A percentile compares a stretch with the other conserved stretches of the same genome.
Conservation (phyloP, 305 asterid genomes). For the Plantago coronopus region DNA sequence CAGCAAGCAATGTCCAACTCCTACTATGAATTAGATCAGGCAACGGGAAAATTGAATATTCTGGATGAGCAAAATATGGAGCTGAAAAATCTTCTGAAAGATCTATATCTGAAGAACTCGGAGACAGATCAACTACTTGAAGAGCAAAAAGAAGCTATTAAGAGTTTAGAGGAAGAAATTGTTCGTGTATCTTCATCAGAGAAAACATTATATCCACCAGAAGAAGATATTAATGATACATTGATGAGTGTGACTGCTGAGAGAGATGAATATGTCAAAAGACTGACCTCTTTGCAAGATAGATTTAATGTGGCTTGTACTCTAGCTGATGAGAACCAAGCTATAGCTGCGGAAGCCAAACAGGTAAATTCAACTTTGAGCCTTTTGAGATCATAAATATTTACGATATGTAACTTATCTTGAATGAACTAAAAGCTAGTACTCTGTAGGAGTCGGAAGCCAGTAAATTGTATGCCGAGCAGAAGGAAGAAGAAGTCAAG, state of each 20-base stretch:
- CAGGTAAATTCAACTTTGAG: slow-evolving; percentile 45
- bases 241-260: slow-evolving; percentile 43
- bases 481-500: slow-evolving; percentile 90
- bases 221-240: slow-evolving; percentile 44
- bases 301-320: slow-evolving; percentile 64
- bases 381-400: slow-evolving; percentile 22
- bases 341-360: slow-evolving; percentile 66
- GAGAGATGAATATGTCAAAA: slow-evolving; percentile 61
- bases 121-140: slow-evolving; percentile 58
- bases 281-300: slow-evolving; percentile 54
- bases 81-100: slow-evolving; percentile 54
- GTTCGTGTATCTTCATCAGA: slow-evolving; percentile 51
- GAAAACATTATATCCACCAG: slow-evolving; percentile 36
- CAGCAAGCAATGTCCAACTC: slow-evolving; percentile 46
- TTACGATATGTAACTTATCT: slow-evolving; percentile 21
- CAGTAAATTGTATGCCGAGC: slow-evolving; percentile 72
- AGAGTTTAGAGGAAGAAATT: slow-evolving; percentile 70
- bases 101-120: slow-evolving; percentile 60
- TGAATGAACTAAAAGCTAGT: slow-evolving; percentile 25
- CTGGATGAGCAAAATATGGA: slow-evolving; percentile 60
- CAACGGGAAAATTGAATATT: slow-evolving; percentile 39
- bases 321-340: slow-evolving; percentile 83
- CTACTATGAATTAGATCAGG: slow-evolving; percentile 48
- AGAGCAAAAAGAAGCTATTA: slow-evolving; percentile 56
- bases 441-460: slow-evolving; percentile 56